A percentile compares a stretch with the other conserved stretches of the same genome.
phyloP scores from a whole-genome alignment of 108 stramenopile genomes.

The Hondaea fermentalgiana region DNA sequence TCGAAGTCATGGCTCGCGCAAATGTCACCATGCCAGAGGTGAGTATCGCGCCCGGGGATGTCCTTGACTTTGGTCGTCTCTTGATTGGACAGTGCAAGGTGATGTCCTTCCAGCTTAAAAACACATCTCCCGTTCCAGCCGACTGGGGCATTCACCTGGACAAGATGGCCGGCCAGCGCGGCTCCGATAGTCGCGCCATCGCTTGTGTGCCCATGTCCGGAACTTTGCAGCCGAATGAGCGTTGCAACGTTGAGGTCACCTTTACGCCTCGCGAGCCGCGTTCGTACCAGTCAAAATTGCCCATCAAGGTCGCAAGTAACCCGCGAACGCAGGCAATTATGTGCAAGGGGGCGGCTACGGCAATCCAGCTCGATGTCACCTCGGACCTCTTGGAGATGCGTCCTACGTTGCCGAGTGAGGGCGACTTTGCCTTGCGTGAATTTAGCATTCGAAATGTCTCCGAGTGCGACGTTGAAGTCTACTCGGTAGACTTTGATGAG shows the following conservation, averaged over 20 bases:
- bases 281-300: conserved; percentile 28
- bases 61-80: conserved; percentile 31
- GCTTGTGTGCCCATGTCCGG: conserved; percentile 29
- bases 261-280: conserved; percentile 48
- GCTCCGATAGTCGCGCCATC: not conserved
- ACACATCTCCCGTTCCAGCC: conserved; percentile 36
- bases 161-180: not conserved
- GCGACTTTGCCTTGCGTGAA: not conserved
- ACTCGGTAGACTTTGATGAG: conserved; percentile 55
- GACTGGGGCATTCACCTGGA: conserved; percentile 6
- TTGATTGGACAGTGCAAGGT: conserved; percentile 33
- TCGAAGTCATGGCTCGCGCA: not conserved
- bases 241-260: conserved; percentile 39
- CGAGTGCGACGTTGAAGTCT: conserved; percentile 44
- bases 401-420: conserved; percentile 43
- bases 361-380: conserved; percentile 28
- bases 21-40: not conserved
- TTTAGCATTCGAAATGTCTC: conserved; percentile 39
- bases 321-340: conserved; percentile 18
- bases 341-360: conserved; percentile 34
- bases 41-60: not conserved
- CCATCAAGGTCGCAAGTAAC: conserved; percentile 31
- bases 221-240: conserved; percentile 25
- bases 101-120: conserved; percentile 37
- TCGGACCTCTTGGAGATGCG: conserved; percentile 35